Percentiles rank a stretch among this genome's conserved stretches.
Evolutionary conservation across 805 yeast species (phyloP).

Genomic region (Cyberlindnera xishuangbannaensis): DNA sequence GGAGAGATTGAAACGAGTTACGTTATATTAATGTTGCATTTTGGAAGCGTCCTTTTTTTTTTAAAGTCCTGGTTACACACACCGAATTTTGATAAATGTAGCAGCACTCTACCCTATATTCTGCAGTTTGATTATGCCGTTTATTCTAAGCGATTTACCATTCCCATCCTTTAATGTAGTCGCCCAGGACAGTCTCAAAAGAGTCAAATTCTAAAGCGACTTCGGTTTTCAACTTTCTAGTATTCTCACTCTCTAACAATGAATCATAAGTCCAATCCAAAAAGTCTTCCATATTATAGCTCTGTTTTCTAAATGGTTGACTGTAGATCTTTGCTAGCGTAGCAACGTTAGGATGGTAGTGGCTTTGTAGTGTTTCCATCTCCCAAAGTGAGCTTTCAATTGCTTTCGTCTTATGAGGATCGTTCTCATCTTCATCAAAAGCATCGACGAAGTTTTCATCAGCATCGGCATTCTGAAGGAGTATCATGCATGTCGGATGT

Average conservation of each 20-base stretch:
- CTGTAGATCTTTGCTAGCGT: conserved; percentile 82
- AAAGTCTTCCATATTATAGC: conserved; percentile 90
- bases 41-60: too few species aligned
- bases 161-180: conserved; percentile 22
- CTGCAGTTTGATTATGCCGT: too few species aligned
- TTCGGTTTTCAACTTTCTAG: conserved; percentile 60
- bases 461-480: conserved; percentile 51
- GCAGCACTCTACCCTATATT: too few species aligned
- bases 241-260: conserved; percentile 55
- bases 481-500: conserved; percentile 90
- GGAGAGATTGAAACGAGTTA: too few species aligned
- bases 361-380: conserved; percentile 67
- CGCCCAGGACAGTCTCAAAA: conserved; percentile 23
- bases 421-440: conserved; percentile 52
- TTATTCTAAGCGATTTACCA: conserved; percentile 23
- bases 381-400: conserved; percentile 91
- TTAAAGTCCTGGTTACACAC: too few species aligned
- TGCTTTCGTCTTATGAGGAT: conserved; percentile 79
- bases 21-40: too few species aligned
- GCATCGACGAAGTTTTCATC: conserved; percentile 50
- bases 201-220: conserved; percentile 74
- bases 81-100: too few species aligned
- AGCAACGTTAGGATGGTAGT: conserved; percentile 94
- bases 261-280: conserved; percentile 82
- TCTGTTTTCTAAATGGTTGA: conserved; percentile 85